Evolutionary conservation across 495 filamentous ascomycete species (phyloP), one percentile per base, ranked within the genome.

Genomic region (Barbatosphaeria neglecta): DNA sequence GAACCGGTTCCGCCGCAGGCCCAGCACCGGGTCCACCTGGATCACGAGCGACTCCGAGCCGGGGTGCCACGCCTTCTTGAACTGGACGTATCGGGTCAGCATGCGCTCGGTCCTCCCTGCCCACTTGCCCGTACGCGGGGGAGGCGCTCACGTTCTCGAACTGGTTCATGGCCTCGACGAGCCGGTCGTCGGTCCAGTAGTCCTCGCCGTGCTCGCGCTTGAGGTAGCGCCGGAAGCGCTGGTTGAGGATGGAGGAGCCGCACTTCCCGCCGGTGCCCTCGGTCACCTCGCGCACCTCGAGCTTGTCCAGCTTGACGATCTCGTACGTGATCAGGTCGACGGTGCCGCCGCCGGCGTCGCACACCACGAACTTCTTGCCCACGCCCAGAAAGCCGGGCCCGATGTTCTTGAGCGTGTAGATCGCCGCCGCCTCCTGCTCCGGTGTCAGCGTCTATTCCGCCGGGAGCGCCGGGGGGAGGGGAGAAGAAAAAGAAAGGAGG

Each of bases 301-400:
- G 41, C 1, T 47, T 54, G 0, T 50, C 18, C 10, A 50, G 22
- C 18, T 28, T 20, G 2, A 20, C 17, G 8, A 74, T 61, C 20
- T 62, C 52, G 46, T 74, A 75, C 0, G 69, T 64, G 44, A 73
- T 69, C 17, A 74, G 50, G 47, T 74, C 69, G 7, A 72, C 69
- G 2, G 68, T 75, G 7, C 68, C 69, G 18, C 68, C 69, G 13
- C 69, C 69, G 16, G 66, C 60, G 52, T 74, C 70, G 48, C 65
- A 72, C 10, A 74, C 48, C 5, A 73, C 56, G 45, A 74, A 64
- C 18, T 59, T 61, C 52, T 74, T 67, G 24, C 64, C 67, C 22
- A 59, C 51, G 52, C 65, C 45, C 23, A 42, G 38, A 15, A 45
- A 11, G 31, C 15, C 35, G 27, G 31, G 31, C 31, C 60, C 55